Evolutionary conservation across 1,284 basidiomycete species (phyloP).

Genomic region (Microbotryomycetes sp.): DNA sequence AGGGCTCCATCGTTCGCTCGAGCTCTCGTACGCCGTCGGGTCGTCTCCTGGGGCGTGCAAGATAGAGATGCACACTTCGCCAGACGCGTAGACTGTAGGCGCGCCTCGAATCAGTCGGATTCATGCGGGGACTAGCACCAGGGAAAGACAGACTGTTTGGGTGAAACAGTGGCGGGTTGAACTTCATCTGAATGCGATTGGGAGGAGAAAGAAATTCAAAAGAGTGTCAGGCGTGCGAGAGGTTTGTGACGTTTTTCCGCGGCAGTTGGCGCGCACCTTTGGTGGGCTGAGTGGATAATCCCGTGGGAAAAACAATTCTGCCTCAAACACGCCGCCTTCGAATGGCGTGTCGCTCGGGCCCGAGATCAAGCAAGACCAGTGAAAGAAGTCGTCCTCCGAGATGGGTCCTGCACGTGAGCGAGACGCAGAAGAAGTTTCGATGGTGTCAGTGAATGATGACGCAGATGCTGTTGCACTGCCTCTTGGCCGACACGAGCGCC

Average conservation of each 20-base stretch:
- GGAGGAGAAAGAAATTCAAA: neutral
- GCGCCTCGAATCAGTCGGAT: neutral
- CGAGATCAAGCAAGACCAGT: slow-evolving; percentile 94
- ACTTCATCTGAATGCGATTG: slow-evolving; percentile 59
- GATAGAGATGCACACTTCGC: slow-evolving; percentile 96
- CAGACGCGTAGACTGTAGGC: slow-evolving; percentile 82
- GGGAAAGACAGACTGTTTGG: slow-evolving; percentile 89
- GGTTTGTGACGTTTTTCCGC: neutral
- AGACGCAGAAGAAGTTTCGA: neutral
- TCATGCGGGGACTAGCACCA: too few species aligned
- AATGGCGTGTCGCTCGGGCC: slow-evolving; percentile 65
- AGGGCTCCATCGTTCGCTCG: slow-evolving; percentile 95
- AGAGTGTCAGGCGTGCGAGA: neutral
- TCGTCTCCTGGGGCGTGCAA: slow-evolving; percentile 94
- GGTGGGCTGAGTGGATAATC: slow-evolving; percentile 94
- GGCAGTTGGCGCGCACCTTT: slow-evolving; percentile 47
- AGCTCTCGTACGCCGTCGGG: slow-evolving; percentile 64
- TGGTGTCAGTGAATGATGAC: neutral
- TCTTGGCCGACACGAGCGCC: neutral
- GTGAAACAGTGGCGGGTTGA: slow-evolving; percentile 93
- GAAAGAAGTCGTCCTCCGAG: slow-evolving; percentile 91
- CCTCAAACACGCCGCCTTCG: slow-evolving; percentile 93
- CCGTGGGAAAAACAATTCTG: slow-evolving; percentile 79
- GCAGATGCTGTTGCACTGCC: too few species aligned
- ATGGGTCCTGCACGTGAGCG: slow-evolving; percentile 59